Conservation (phyloP, 768 basidiomycete species). For the Suillus americanus region DNA sequence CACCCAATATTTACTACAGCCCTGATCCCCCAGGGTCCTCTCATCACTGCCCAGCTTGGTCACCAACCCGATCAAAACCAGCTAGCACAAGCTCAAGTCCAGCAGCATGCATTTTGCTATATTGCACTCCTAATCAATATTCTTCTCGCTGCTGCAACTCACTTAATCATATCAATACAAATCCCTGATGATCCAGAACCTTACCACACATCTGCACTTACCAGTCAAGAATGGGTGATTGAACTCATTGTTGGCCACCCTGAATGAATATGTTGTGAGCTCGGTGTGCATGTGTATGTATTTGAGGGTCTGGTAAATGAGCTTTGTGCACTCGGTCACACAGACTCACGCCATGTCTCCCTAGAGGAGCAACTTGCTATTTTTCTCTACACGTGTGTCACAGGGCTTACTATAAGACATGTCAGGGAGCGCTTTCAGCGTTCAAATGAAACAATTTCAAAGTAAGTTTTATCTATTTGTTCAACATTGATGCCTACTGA, state of each 20-base stretch:
- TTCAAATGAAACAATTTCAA: neutral
- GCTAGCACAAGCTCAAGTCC: neutral
- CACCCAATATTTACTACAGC: neutral
- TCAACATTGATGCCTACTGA: neutral
- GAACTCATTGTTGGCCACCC: conserved; percentile 22
- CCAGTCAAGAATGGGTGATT: conserved; percentile 1
- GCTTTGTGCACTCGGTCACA: neutral
- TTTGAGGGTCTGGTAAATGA: neutral
- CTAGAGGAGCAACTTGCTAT: conserved; percentile 39
- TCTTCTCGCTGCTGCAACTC: neutral
- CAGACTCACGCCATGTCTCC: conserved; percentile 22
- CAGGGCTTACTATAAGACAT: conserved; percentile 6
- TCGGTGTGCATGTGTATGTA: conserved; percentile 9
- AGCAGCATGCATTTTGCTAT: neutral
- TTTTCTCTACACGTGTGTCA: conserved; percentile 29
- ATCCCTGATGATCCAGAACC: neutral
- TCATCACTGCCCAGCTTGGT: neutral
- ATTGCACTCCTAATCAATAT: neutral
- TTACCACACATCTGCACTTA: neutral
- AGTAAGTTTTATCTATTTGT: neutral
- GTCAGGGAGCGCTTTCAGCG: conserved; percentile 7
- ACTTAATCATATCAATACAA: neutral
- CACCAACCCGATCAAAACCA: neutral
- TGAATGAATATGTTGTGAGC: conserved; percentile 15
- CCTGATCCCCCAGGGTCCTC: neutral